These are phyloP conservation scores for Oenanthe sinensis DNA, from an alignment of 129 eudicot species.

Conservation along the genomic window DNA sequence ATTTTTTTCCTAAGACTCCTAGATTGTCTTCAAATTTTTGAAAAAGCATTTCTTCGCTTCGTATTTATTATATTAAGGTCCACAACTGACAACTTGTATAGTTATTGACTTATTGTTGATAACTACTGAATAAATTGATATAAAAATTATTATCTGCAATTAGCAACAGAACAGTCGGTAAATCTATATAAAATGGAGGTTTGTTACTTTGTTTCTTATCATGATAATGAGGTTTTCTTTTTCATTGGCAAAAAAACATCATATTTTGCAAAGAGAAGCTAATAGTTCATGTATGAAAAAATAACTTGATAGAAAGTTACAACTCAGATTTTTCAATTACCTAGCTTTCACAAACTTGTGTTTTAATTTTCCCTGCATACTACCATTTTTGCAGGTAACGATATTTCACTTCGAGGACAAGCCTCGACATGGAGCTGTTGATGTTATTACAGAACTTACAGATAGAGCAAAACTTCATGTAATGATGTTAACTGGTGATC, in stretches of 20 bases:
- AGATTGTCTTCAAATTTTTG: background rate
- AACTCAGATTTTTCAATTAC: background rate
- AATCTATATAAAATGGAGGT: background rate
- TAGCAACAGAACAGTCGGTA: background rate
- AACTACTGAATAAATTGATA: background rate
- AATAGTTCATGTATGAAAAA: background rate
- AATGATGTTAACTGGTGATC: slow-evolving; percentile 99
- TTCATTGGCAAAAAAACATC: background rate
- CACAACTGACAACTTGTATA: background rate
- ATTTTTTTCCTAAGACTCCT: background rate
- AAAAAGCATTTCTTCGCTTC: background rate
- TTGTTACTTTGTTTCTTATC: background rate
- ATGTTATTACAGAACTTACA: slow-evolving; percentile 56
- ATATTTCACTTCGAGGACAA: slow-evolving; percentile 90
- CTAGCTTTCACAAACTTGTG: background rate
- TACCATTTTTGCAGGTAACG: slow-evolving; percentile 45
- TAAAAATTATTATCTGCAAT: background rate
- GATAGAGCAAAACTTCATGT: slow-evolving; percentile 73
- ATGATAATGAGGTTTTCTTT: background rate
- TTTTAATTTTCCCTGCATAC: background rate
- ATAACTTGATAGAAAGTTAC: background rate
- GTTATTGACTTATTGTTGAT: background rate
- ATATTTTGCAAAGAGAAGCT: background rate
- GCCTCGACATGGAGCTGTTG: slow-evolving; percentile 66
- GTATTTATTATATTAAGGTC: background rate